Evolutionary conservation across 768 basidiomycete genomes (phyloP), one percentile per base, ranked within the genome.

Genomic region (Daedaleopsis nitida): DNA sequence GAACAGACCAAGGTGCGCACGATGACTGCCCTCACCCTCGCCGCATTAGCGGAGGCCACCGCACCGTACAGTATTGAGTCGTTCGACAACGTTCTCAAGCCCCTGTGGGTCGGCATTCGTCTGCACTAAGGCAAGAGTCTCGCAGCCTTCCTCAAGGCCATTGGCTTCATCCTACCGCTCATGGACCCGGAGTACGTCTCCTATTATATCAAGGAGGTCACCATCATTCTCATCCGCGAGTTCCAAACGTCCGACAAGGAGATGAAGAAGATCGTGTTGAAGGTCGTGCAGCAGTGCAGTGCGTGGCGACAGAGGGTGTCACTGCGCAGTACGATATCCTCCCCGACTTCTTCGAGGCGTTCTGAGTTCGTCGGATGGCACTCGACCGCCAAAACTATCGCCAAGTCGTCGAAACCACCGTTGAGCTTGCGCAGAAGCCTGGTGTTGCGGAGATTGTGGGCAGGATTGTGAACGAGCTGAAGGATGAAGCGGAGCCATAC

Each of bases 181-280:
- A 98, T 99, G 97, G 97, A 99, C 71, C 95, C 97, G 51, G 96
- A 99, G 80, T 98, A 98, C 69, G 97, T 96, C 14, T 96, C 94
- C 16, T 98, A 98, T 78, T 99, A 99, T 75, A 98, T 96, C 51
- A 96, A 96, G 76, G 96, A 98, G 79, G 94, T 96, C 57, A 96
- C 92, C 12, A 90, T 95, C 65, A 96, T 96, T 72, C 89, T 96
- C 58, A 96, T 96, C 64, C 94, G 97, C 70, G 96, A 98, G 77
- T 98, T 98, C 81, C 95, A 96, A 74, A 97, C 96, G 7, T 96
- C 96, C 10, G 97, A 99, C 73, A 96, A 99, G 75, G 97, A 99
- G 81, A 99, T 99, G 97, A 96, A 98, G 85, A 97, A 98, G 83
- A 98, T 98, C 66, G 97, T 99, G 6, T 78, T 99, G 53, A 98